A percentile compares a stretch with the other conserved stretches of the same genome.
Conservation (phyloP, 768 basidiomycete species). For the Suillus hirtellus region DNA sequence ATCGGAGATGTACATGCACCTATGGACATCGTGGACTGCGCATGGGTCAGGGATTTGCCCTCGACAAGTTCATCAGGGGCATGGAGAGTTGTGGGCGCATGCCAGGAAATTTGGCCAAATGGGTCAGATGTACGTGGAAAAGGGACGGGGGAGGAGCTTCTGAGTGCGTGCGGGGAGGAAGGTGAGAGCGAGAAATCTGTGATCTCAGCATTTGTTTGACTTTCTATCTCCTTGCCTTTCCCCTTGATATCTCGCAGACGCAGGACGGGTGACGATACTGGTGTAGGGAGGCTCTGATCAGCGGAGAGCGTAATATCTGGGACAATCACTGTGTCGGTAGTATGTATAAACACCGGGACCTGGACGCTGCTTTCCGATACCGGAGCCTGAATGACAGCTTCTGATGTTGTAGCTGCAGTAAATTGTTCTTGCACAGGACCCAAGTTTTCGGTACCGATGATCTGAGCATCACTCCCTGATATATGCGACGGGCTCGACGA, state of each 20-base stretch:
- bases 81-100: too few species aligned
- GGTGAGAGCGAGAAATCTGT: not conserved
- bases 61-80: not conserved
- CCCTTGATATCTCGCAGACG: not conserved
- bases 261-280: constrained; percentile 25
- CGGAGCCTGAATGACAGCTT: constrained; percentile 3
- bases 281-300: constrained; percentile 22
- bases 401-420: not conserved
- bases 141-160: not conserved
- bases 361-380: not conserved
- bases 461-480: not conserved
- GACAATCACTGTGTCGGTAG: not conserved
- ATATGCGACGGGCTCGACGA: constrained; percentile 19
- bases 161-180: not conserved
- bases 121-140: too few species aligned
- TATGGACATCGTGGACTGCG: not conserved
- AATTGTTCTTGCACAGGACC: not conserved
- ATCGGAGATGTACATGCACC: constrained; percentile 20
- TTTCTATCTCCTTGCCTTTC: constrained; percentile 12
- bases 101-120: not conserved
- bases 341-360: not conserved
- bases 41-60: not conserved
- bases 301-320: not conserved
- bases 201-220: not conserved
- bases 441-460: not conserved